Percentiles rank a stretch among this genome's conserved stretches.
phyloP scores from a whole-genome alignment of 2,329 filamentous ascomycete genomes.

The Aspergillus neoniger region DNA sequence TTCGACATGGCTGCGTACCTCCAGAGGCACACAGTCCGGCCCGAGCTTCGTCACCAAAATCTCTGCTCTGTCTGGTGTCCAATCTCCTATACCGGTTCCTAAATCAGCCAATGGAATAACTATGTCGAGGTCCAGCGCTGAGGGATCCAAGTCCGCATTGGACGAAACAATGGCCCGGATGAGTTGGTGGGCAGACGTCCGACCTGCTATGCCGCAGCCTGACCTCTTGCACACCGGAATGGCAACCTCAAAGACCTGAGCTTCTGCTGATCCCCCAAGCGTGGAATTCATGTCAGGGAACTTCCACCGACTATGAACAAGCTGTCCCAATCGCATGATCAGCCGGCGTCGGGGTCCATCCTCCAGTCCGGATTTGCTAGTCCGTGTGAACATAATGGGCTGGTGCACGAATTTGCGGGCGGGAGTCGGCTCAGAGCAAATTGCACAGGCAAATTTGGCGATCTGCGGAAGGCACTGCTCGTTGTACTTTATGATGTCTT shows the following conservation, averaged over 20 bases:
- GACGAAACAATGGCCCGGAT: background rate
- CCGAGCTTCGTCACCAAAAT: background rate
- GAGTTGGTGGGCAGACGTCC: background rate
- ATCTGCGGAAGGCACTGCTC: background rate
- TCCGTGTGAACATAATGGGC: background rate
- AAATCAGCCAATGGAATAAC: background rate
- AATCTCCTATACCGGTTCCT: background rate
- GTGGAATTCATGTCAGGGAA: background rate
- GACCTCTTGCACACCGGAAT: background rate
- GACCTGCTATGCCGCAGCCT: background rate
- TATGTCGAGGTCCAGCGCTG: background rate
- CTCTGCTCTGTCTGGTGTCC: background rate
- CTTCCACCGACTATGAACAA: background rate
- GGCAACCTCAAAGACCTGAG: background rate
- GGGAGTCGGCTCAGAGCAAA: background rate
- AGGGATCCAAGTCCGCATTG: background rate
- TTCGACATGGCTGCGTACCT: background rate
- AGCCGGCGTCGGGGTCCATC: background rate
- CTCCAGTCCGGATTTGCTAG: background rate
- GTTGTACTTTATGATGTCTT: background rate
- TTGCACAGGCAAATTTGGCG: background rate
- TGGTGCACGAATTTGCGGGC: background rate
- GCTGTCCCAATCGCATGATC: constrained; percentile 1
- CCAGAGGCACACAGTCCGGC: background rate
- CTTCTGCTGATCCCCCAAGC: background rate